Evolutionary conservation across 2,329 filamentous ascomycete species (phyloP).

Genomic region (Periconia macrospinosa): DNA sequence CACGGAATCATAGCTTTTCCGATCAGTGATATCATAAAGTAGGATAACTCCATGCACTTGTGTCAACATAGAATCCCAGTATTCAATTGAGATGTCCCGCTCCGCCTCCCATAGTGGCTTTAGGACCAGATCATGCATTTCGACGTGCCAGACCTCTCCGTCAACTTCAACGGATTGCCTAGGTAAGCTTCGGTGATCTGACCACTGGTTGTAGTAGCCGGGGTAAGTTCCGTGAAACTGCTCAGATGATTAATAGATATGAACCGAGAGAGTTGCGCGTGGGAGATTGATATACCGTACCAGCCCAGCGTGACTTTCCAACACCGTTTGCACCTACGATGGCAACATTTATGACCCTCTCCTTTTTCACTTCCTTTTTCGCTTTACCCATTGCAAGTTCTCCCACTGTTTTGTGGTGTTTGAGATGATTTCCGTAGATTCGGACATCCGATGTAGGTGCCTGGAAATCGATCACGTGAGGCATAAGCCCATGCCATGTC

Average conservation of each 20-base stretch:
- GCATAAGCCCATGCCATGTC: too few relatives aligned
- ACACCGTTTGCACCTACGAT: background rate
- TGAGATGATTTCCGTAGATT: too few relatives aligned
- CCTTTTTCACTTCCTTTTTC: too few relatives aligned
- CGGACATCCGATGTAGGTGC: too few relatives aligned
- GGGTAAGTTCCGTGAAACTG: too few relatives aligned
- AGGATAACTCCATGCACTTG: conserved; percentile 27
- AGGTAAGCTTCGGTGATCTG: too few relatives aligned
- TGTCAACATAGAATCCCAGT: conserved; percentile 11
- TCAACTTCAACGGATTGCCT: conserved; percentile 2
- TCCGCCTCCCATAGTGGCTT: conserved; percentile 13
- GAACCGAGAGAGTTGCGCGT: conserved; percentile 1
- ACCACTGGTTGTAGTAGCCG: too few relatives aligned
- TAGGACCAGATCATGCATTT: conserved; percentile 24
- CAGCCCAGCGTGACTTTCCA: background rate
- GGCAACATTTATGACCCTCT: background rate
- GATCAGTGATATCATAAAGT: conserved; percentile 30
- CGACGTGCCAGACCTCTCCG: conserved; percentile 6
- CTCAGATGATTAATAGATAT: background rate
- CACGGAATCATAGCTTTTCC: conserved; percentile 22
- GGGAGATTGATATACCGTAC: background rate
- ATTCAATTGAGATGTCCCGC: background rate
- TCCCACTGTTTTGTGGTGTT: too few relatives aligned
- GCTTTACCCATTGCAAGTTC: too few relatives aligned
- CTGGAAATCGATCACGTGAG: too few relatives aligned